Conservation (phyloP, 306 rosid genomes). For the Inga leiocalycina region DNA sequence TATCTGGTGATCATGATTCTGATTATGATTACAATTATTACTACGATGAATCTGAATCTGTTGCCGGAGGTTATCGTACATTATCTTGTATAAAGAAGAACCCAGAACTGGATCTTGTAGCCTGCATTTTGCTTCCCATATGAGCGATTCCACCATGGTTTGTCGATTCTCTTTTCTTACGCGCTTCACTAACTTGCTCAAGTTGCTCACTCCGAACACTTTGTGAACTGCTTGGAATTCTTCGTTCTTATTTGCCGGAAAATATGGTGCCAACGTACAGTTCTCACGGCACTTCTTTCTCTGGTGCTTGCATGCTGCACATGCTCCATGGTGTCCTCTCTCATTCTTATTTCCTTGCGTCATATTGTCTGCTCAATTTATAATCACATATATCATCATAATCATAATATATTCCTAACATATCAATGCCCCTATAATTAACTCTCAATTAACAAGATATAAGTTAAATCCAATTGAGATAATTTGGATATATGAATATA, state of each 20-base stretch:
- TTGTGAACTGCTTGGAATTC: constrained; percentile 79
- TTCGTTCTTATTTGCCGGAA: constrained; percentile 54
- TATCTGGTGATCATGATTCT: constrained; percentile 34
- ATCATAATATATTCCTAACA: background rate
- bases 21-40: constrained; percentile 20
- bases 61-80: constrained; percentile 27
- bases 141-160: constrained; percentile 63
- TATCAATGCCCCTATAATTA: too few relatives aligned
- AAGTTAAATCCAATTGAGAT: too few relatives aligned
- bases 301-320: constrained; percentile 90
- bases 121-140: constrained; percentile 84
- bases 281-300: constrained; percentile 70
- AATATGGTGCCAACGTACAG: constrained; percentile 69
- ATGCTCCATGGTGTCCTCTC: constrained; percentile 50
- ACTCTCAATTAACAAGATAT: too few relatives aligned
- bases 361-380: background rate
- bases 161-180: constrained; percentile 49
- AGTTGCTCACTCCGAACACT: constrained; percentile 80
- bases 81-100: constrained; percentile 49
- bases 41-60: constrained; percentile 41
- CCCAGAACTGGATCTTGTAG: constrained; percentile 78
- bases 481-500: too few relatives aligned
- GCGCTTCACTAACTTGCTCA: constrained; percentile 63
- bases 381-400: background rate
- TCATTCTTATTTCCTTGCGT: constrained; percentile 58